Evolutionary conservation across 1,284 basidiomycete species (phyloP), one percentile per base, ranked within the genome.

Genomic region (Irpex lacteus): DNA sequence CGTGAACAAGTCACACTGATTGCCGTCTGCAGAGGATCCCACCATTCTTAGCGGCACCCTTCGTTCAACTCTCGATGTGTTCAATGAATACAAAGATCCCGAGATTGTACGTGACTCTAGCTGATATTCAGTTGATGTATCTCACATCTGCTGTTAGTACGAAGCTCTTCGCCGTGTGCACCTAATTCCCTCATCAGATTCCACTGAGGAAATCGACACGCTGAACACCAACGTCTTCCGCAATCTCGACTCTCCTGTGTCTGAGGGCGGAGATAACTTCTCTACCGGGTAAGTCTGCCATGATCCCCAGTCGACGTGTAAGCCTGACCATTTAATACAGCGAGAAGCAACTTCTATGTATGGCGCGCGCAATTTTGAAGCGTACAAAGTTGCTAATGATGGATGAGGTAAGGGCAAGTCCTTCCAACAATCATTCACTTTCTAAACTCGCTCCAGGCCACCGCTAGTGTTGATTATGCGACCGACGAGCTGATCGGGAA

Each of bases 201-300:
- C 78, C 4, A 73, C 77, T 0, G 82, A 79, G n/a, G 86, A 85
- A 52, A 80, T 79, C 6, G 82, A 81, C 19, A 78, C 74, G 4
- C 78, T 93, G 64, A 97, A 97, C 71, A 82, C 78, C 40, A 96
- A 96, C 67, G 87, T 95, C 4, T 98, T 98, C 85, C 85, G 87
- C 38, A 89, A 95, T 73, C 82, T 98, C 2, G 92, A 95, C 65
- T 93, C 91, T 0, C 76, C 86, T 13, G 94, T 98, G 8, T 91
- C 91, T 1, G 93, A 94, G 76, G 90, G 90, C 1, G 95, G 95
- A n/a, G 95, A 96, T 54, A 98, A 97, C 76, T 96, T 97, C 74
- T 95, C 91, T 0, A 91, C 91, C 5, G 95, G 95, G 90, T 90
- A 69, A 54, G 82, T 70, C 11, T 47, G 34, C 18, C 11, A 65